These are phyloP conservation scores for Coemansia aciculifera DNA, from an alignment of 192 early-diverging fungal genomes.

Conservation along the genomic window DNA sequence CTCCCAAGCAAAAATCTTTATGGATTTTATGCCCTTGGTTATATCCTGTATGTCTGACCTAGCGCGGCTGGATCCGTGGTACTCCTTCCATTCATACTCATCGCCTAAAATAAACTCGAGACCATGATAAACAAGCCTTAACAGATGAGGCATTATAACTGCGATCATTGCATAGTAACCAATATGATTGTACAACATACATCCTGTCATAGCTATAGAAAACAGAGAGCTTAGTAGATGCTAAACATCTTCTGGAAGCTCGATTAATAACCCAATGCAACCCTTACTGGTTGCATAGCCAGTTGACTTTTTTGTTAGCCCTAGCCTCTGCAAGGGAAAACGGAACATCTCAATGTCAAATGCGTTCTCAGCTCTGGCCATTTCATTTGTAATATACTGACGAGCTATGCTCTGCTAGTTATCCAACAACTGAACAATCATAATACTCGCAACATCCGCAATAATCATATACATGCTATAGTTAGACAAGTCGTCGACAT, in stretches of 20 bases:
- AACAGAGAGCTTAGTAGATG: not conserved
- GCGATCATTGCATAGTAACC: conserved; percentile 25
- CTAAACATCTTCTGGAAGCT: not conserved
- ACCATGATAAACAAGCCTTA: not conserved
- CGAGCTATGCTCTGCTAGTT: not conserved
- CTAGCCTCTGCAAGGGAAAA: conserved; percentile 14
- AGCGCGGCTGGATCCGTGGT: not conserved
- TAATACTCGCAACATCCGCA: not conserved
- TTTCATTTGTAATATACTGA: too few relatives aligned
- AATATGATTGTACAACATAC: conserved; percentile 20
- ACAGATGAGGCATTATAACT: not conserved
- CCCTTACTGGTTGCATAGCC: too few relatives aligned
- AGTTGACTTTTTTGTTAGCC: not conserved
- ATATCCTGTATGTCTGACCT: conserved; percentile 13
- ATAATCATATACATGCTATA: conserved; percentile 25
- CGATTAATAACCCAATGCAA: not conserved
- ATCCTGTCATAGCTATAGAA: not conserved
- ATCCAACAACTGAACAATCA: conserved; percentile 11
- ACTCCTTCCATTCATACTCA: not conserved
- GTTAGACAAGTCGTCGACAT: conserved; percentile 14
- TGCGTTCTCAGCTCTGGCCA: too few relatives aligned
- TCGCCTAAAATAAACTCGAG: conserved; percentile 4
- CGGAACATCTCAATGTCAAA: conserved; percentile 19
- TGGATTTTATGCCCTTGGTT: conserved; percentile 17
- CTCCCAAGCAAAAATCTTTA: conserved; percentile 49